Evolutionary conservation across 805 yeast species (phyloP).

Genomic region (Kluyveromyces dobzhanskii): DNA sequence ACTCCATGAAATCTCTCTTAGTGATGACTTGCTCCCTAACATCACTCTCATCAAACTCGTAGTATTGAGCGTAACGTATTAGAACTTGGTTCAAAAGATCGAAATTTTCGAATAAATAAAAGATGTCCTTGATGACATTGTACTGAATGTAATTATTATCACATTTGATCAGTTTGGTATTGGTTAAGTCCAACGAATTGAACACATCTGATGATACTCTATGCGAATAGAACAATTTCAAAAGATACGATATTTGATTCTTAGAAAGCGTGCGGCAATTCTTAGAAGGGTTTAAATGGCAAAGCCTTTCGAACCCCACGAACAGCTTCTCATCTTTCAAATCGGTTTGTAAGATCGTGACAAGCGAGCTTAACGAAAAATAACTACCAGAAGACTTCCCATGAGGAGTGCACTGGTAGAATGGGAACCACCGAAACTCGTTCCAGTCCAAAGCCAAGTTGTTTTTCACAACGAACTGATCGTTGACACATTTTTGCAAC

Average conservation of each 20-base stretch:
- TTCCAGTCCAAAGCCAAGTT: constrained; percentile 30
- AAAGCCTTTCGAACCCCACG: constrained; percentile 25
- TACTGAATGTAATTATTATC: constrained; percentile 29
- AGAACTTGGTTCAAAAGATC: constrained; percentile 33
- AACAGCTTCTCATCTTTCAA: constrained; percentile 30
- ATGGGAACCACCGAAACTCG: constrained; percentile 21
- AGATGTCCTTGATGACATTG: constrained; percentile 32
- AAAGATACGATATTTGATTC: constrained; percentile 28
- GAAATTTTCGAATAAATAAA: constrained; percentile 33
- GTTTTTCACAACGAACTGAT: constrained; percentile 22
- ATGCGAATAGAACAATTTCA: constrained; percentile 32
- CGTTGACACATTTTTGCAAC: constrained; percentile 26
- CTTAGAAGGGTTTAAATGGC: constrained; percentile 23
- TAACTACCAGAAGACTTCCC: constrained; percentile 18
- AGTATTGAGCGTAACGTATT: constrained; percentile 26
- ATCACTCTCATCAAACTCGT: constrained; percentile 23
- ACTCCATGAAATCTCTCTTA: constrained; percentile 28
- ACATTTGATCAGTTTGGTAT: constrained; percentile 19
- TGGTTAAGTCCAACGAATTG: constrained; percentile 28
- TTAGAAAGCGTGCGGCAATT: constrained; percentile 28
- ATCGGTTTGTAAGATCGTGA: constrained; percentile 35
- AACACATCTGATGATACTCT: constrained; percentile 30
- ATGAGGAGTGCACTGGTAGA: constrained; percentile 20
- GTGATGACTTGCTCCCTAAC: constrained; percentile 28
- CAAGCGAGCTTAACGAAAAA: constrained; percentile 33